Conservation (phyloP, 768 basidiomycete species). For the Dentipellis fragilis region DNA sequence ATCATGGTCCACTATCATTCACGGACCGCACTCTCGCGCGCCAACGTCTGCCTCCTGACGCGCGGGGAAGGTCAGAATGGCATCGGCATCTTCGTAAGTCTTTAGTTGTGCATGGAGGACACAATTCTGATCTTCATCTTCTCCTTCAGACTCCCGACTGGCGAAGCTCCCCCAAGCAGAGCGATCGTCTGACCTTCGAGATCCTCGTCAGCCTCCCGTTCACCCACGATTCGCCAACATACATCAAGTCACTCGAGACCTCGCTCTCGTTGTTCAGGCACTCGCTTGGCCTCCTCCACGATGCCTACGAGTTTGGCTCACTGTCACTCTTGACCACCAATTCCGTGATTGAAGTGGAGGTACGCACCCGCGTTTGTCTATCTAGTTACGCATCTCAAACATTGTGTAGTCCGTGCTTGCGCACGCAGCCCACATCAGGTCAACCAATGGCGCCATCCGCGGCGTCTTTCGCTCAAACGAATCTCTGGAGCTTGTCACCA, state of each 20-base stretch:
- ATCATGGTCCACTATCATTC: slow-evolving; percentile 22
- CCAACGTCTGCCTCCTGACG: slow-evolving; percentile 22
- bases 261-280: slow-evolving; percentile 22
- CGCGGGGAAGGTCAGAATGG: slow-evolving; percentile 20
- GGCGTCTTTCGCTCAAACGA: slow-evolving; percentile 27
- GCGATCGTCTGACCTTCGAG: slow-evolving; percentile 18
- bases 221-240: slow-evolving; percentile 7
- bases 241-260: slow-evolving; percentile 21
- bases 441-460: slow-evolving; percentile 25
- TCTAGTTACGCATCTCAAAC: neutral
- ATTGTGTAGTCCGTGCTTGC: slow-evolving; percentile 22
- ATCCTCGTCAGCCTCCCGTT: slow-evolving; percentile 23
- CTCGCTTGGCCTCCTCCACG: slow-evolving; percentile 19
- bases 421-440: slow-evolving; percentile 12
- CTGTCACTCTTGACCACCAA: slow-evolving; percentile 18
- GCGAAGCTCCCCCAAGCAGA: slow-evolving; percentile 1
- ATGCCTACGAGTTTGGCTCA: slow-evolving; percentile 19
- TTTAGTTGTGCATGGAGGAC: neutral
- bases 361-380: slow-evolving; percentile 9
- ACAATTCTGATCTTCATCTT: neutral
- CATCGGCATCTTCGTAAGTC: slow-evolving; percentile 29
- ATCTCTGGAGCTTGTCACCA: slow-evolving; percentile 16
- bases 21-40: slow-evolving; percentile 16
- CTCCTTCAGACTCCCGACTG: slow-evolving; percentile 10
- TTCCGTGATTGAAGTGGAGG: slow-evolving; percentile 18